phyloP scores from a whole-genome alignment of 306 rosid species.

The Fagus sylvatica region DNA sequence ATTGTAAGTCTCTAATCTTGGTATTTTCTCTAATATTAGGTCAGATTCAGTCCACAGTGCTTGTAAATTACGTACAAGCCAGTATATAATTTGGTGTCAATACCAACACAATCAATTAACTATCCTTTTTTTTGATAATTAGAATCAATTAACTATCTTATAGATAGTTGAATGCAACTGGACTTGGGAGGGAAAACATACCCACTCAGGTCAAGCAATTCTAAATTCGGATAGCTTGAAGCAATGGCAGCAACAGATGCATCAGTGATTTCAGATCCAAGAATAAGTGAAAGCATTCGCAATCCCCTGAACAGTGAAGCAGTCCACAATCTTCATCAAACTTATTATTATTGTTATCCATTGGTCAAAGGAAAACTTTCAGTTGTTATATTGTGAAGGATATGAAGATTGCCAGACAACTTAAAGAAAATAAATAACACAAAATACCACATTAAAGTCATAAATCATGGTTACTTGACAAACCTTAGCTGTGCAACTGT shows the following conservation, averaged over 20 bases:
- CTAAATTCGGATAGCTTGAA: slow-evolving; percentile 73
- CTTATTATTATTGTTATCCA: slow-evolving; percentile 10
- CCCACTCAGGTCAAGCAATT: slow-evolving; percentile 97
- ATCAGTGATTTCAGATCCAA: slow-evolving; percentile 91
- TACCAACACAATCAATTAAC: neutral
- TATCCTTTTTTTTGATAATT: no score
- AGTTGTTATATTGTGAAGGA: neutral
- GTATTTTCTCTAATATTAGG: neutral
- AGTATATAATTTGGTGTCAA: neutral
- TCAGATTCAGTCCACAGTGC: neutral
- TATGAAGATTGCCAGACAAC: neutral
- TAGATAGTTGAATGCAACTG: neutral
- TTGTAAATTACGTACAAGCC: no score
- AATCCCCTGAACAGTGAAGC: slow-evolving; percentile 52
- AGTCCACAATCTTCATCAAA: slow-evolving; percentile 29
- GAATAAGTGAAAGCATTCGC: slow-evolving; percentile 94
- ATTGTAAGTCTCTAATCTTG: neutral
- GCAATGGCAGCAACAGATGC: slow-evolving; percentile 98
- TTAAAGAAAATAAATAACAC: slow-evolving; percentile 2
- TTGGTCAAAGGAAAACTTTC: neutral
- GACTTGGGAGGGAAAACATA: slow-evolving; percentile 35
- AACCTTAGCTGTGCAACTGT: slow-evolving; percentile 86
- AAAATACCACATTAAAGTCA: slow-evolving; percentile 1
- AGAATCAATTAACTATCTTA: neutral
- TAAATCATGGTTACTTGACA: slow-evolving; percentile 25